These are phyloP conservation scores for Syzygium malaccense DNA, from an alignment of 441 rosid genomes.

Conservation along the genomic window DNA sequence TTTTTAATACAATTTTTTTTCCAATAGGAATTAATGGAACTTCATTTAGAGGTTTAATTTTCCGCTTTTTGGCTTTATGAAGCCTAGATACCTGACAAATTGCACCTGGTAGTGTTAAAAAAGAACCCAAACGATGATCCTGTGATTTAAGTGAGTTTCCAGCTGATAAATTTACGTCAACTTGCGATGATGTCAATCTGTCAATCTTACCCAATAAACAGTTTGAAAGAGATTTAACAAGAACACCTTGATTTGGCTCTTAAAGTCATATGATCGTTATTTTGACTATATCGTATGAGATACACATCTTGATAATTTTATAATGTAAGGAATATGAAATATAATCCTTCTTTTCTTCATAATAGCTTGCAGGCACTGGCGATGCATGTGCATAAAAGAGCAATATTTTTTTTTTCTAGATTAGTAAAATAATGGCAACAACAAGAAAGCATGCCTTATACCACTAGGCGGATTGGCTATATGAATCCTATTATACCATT, in stretches of 20 bases:
- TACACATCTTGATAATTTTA: not conserved
- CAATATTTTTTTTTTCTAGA: not conserved
- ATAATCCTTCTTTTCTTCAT: not conserved
- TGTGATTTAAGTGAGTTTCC: not conserved
- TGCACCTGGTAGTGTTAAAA: not conserved
- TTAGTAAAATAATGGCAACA: not conserved
- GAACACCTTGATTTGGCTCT: not conserved
- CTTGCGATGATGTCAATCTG: not conserved
- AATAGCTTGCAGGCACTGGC: not conserved
- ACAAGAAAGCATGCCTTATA: not conserved
- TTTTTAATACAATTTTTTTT: not conserved
- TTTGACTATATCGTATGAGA: not conserved
- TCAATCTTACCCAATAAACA: not conserved
- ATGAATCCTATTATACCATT: not conserved
- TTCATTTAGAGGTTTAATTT: not conserved
- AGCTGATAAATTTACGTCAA: not conserved
- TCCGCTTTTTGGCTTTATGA: not conserved
- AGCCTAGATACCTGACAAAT: not conserved
- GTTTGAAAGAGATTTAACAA: not conserved
- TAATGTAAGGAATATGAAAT: not conserved
- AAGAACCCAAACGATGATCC: not conserved
- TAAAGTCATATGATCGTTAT: not conserved
- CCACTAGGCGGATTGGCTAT: not conserved
- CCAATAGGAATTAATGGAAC: not conserved
- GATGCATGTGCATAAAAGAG: not conserved